Conservation (phyloP, 2,329 filamentous ascomycete genomes). For the Cercospora berteroae region DNA sequence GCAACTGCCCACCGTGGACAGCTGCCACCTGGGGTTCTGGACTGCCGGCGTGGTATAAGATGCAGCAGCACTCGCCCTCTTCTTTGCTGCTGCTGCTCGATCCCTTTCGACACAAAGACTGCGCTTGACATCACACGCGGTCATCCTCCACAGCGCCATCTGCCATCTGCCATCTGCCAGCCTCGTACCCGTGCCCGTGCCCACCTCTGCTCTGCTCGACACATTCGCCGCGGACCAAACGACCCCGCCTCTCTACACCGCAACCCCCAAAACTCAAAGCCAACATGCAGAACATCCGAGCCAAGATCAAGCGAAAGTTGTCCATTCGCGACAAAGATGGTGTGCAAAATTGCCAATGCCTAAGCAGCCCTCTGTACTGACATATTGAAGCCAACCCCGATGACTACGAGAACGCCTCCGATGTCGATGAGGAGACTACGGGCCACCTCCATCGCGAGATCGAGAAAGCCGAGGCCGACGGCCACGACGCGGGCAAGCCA, state of each 20-base stretch:
- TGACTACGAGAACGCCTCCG: conserved; percentile 35
- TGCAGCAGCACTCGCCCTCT: not conserved
- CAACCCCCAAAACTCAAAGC: conserved; percentile 4
- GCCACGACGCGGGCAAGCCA: conserved; percentile 36
- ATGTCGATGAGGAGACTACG: conserved; percentile 40
- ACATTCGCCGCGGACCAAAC: not conserved
- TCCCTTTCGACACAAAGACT: not conserved
- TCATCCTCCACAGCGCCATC: not conserved
- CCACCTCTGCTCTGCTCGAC: not conserved
- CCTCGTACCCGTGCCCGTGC: not conserved
- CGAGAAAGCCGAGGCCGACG: conserved; percentile 36
- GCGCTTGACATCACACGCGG: not conserved
- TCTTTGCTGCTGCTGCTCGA: not conserved
- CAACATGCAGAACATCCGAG: conserved; percentile 39
- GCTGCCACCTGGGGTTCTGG: conserved; percentile 7
- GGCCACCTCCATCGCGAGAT: conserved; percentile 39
- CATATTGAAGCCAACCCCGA: conserved; percentile 30
- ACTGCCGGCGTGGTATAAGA: conserved; percentile 6
- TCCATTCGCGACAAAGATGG: conserved; percentile 41
- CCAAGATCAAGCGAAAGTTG: conserved; percentile 40
- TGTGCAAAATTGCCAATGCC: conserved; percentile 18
- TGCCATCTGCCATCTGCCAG: not conserved
- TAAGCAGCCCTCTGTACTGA: conserved; percentile 7
- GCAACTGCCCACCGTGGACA: not conserved
- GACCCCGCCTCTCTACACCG: conserved; percentile 6